Percentiles rank a stretch among this genome's conserved stretches.
Conservation (phyloP, 768 basidiomycete species). For the Boletales sp. region DNA sequence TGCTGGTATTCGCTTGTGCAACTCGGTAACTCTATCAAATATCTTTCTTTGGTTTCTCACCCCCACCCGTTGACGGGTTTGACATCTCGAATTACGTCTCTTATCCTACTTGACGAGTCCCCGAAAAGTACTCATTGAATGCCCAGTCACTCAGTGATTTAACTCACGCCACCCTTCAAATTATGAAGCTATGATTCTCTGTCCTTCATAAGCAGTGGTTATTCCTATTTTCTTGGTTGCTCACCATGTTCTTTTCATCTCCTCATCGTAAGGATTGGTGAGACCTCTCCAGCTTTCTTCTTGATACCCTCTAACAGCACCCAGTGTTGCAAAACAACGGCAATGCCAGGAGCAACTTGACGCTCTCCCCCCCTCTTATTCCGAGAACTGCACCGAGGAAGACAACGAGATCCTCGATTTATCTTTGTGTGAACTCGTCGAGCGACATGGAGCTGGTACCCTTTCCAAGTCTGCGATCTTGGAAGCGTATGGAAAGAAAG, state of each 20-base stretch:
- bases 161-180: neutral
- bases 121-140: too few species aligned
- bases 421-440: constrained; percentile 36
- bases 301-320: neutral
- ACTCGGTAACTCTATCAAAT: too few species aligned
- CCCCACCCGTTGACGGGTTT: too few species aligned
- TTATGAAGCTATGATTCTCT: neutral
- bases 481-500: constrained; percentile 39
- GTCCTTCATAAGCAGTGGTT: constrained; percentile 5
- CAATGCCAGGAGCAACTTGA: constrained; percentile 29
- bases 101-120: too few species aligned
- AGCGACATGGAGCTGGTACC: constrained; percentile 24
- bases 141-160: neutral
- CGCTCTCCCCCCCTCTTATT: constrained; percentile 28
- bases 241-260: constrained; percentile 24
- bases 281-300: constrained; percentile 2
- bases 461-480: constrained; percentile 32
- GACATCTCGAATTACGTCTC: too few species aligned
- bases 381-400: constrained; percentile 28
- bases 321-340: constrained; percentile 34
- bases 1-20: too few species aligned
- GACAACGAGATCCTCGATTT: constrained; percentile 36
- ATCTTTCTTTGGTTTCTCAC: too few species aligned
- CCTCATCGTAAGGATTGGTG: constrained; percentile 29
- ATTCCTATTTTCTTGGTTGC: neutral